A percentile compares a stretch with the other conserved stretches of the same genome.
Evolutionary conservation across 352 stramenopile genomes (phyloP).

Genomic region (Globisporangium megalacanthum): DNA sequence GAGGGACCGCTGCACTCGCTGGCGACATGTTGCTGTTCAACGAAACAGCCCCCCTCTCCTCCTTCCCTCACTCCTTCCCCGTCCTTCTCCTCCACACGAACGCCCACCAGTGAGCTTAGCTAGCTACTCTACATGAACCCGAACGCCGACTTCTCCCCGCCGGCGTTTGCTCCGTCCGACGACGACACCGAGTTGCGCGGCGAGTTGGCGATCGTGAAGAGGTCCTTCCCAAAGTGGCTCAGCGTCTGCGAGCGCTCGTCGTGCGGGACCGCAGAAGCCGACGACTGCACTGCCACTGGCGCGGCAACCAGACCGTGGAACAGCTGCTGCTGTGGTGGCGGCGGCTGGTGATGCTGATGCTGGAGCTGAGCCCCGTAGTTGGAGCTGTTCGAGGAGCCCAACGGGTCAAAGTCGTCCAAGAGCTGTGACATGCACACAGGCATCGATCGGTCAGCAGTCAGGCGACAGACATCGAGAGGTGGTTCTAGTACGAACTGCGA

Average conservation of each 20-base stretch:
- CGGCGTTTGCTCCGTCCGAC: slow-evolving; percentile 7
- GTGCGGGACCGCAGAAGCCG: slow-evolving; percentile 11
- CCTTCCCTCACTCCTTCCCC: background rate
- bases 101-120: background rate
- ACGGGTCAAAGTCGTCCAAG: slow-evolving; percentile 44
- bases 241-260: slow-evolving; percentile 64
- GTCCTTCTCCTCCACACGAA: slow-evolving; percentile 8
- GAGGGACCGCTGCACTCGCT: too few relatives aligned
- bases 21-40: too few relatives aligned
- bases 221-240: slow-evolving; percentile 78
- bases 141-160: slow-evolving; percentile 69
- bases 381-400: slow-evolving; percentile 23
- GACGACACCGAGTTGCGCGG: slow-evolving; percentile 31
- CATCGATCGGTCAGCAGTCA: slow-evolving; percentile 1
- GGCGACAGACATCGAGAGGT: background rate
- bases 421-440: slow-evolving; percentile 23
- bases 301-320: slow-evolving; percentile 7
- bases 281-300: slow-evolving; percentile 18
- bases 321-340: slow-evolving; percentile 12
- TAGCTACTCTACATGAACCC: slow-evolving; percentile 78
- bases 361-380: slow-evolving; percentile 20
- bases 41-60: background rate
- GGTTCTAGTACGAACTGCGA: background rate
- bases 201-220: slow-evolving; percentile 84
- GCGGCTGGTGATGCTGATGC: slow-evolving; percentile 23